Base-by-base conservation (phyloP, 2,329 filamentous ascomycete species). In the Cladosporium sp. region DNA sequence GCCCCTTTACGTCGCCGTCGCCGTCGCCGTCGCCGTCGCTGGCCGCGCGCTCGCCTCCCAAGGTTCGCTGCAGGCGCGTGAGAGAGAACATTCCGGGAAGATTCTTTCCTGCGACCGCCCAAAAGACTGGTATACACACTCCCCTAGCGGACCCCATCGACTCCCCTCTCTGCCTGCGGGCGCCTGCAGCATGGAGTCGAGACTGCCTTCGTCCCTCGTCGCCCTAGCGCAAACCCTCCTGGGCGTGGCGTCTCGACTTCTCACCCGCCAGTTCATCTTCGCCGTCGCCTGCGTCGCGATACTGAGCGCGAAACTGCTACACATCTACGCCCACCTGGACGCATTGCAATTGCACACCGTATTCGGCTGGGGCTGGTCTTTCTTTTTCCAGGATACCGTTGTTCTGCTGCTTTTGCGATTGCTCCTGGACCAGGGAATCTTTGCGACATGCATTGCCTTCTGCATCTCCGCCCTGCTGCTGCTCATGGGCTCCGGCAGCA, bases 171-270 rank as follows among this genome's bases (percentile, higher is more conserved):
- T 43, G 48, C 48, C 48, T 50, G 43, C 48, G 48, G 48, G 48
- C 48, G 43, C 33, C 40, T 38, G 38, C 40, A 42, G 40, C 31
- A 50, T 50, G 48, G 48, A 50, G 48, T 50, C 40, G 48, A 43
- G 48, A 40, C 48, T 37, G 40, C 48, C 48, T 50, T 50, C 37
- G 37, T 37, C 40, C n/a, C 32, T 40, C 33, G 40, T 10, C 48
- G 48, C 48, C 40, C 19, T 50, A 50, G 48, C 48, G 48, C 48
- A 50, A 50, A 50, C 48, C 37, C 34, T 50, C 48, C 40, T 50
- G 16, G 32, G 40, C 13, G 48, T 50, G 48, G 48, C 48, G 48
- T 35, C 32, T 43, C 48, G 48, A 50, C 48, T 50, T 32, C 35
- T 50, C 32, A 50, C 48, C 32, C 48, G 48, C 32, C 48, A 50